Evolutionary conservation across 1,139 yeast species (phyloP).

Genomic region (Ogataea hybrid): DNA sequence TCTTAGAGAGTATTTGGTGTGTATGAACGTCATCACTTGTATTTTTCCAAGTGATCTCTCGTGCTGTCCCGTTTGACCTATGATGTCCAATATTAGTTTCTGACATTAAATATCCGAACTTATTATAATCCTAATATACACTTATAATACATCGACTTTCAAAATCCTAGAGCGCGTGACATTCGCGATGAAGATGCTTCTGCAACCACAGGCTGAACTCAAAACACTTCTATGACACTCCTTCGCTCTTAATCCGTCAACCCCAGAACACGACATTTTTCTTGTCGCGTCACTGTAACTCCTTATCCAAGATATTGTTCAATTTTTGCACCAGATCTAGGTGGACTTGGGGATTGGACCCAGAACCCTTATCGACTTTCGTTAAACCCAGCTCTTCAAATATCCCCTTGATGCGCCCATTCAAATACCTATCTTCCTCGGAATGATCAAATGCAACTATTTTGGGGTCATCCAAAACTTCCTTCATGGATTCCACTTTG

Average conservation of each 20-base stretch:
- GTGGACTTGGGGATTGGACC: constrained; percentile 2
- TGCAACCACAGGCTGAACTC: too few relatives aligned
- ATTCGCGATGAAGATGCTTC: too few relatives aligned
- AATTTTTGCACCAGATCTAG: constrained; percentile 16
- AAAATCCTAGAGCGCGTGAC: background rate
- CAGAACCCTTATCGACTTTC: background rate
- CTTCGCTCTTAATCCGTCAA: background rate
- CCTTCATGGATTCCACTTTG: constrained; percentile 32
- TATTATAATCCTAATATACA: constrained; percentile 5
- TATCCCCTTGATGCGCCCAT: constrained; percentile 26
- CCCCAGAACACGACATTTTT: background rate
- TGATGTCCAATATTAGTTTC: background rate
- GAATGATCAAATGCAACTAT: constrained; percentile 19
- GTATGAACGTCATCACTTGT: too few relatives aligned
- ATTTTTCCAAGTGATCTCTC: too few relatives aligned
- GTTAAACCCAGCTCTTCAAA: constrained; percentile 18
- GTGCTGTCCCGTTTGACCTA: too few relatives aligned
- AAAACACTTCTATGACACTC: too few relatives aligned
- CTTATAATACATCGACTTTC: background rate
- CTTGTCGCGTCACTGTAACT: constrained; percentile 2
- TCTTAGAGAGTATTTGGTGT: background rate
- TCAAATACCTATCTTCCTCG: constrained; percentile 29
- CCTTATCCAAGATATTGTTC: constrained; percentile 10
- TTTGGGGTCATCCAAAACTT: constrained; percentile 11
- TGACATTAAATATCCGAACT: background rate